Evolutionary conservation across 768 basidiomycete species (phyloP), one percentile per base, ranked within the genome.

Genomic region (Ephemerocybe angulata): DNA sequence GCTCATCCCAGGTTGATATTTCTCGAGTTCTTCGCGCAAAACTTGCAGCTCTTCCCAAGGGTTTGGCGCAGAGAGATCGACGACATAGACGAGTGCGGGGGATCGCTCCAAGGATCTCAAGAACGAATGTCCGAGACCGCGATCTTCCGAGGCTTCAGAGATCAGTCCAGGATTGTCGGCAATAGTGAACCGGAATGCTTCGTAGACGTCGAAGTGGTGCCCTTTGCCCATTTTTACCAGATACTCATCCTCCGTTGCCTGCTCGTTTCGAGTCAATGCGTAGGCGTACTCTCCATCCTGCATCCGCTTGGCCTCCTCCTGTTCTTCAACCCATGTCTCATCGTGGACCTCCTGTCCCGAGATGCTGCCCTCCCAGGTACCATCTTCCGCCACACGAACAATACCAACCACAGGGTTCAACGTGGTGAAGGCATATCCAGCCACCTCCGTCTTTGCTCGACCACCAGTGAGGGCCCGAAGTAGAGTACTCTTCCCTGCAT

Each of bases 91-190:
- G 5, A 98, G 82, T 6, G 90, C 91, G 28, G 86, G 83, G 12
- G 93, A 93, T 4, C 97, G 86, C 65, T 98, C 95, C 69, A 98
- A 91, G 1, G 92, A 87, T 12, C 93, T 84, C 27, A 99, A 71
- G 76, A 98, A 98, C 1, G 90, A 88, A 70, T 98, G 93, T 0
- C 96, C 97, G 2, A 98, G 80, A 3, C 95, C 97, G 47, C 93
- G 85, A 66, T 96, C 90, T 63, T 92, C 85, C 2, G 92, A 90
- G 2, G 94, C 90, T 13, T 81, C 77, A 8, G 83, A 80, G 54
- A 98, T 86, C 42, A 98, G 84, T 7, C 97, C 97, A 0, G 97
- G 97, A 65, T 98, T 98, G 72, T 99, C 97, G 33, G 94, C 91
- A 60, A 99, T 86, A 13, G 93, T 97, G 76, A 98, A 97, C 10